Evolutionary conservation across 116 monocot genomes (phyloP).

Genomic region (Dioscorea cayenensis): DNA sequence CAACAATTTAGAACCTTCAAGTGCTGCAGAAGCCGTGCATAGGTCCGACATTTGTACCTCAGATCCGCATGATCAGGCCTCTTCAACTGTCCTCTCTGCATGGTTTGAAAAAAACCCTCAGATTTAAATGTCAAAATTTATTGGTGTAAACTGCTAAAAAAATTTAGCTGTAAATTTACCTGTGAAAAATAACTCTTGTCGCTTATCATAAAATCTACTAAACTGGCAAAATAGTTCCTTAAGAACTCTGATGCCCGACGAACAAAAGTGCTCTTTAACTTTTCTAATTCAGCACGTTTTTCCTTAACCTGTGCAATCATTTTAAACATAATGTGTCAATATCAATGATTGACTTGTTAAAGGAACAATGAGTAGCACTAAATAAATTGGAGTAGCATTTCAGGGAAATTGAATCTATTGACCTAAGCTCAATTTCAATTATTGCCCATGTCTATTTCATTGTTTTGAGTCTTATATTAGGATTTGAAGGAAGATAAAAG

Average conservation of each 20-base stretch:
- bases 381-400: too few species aligned
- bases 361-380: too few species aligned
- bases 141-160: background rate
- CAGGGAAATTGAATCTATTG: too few species aligned
- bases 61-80: constrained; percentile 99
- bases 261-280: constrained; percentile 83
- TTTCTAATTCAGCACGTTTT: constrained; percentile 76
- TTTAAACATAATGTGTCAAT: background rate
- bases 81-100: constrained; percentile 87
- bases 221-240: constrained; percentile 87
- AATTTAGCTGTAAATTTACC: constrained; percentile 25
- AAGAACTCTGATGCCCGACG: constrained; percentile 89
- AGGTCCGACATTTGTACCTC: constrained; percentile 96
- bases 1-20: constrained; percentile 58
- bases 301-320: constrained; percentile 67
- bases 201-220: constrained; percentile 96
- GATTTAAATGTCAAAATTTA: constrained; percentile 4
- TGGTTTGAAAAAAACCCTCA: constrained; percentile 20
- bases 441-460: too few species aligned
- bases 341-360: too few species aligned
- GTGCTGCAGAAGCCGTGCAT: constrained; percentile 96
- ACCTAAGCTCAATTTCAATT: too few species aligned
- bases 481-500: too few species aligned
- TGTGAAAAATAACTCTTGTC: constrained; percentile 99
- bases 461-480: too few species aligned